Percentiles rank a stretch among this genome's conserved stretches.
These are phyloP conservation scores for Phanerochaete carnosa DNA, from an alignment of 768 basidiomycete species.

Conservation along the genomic window DNA sequence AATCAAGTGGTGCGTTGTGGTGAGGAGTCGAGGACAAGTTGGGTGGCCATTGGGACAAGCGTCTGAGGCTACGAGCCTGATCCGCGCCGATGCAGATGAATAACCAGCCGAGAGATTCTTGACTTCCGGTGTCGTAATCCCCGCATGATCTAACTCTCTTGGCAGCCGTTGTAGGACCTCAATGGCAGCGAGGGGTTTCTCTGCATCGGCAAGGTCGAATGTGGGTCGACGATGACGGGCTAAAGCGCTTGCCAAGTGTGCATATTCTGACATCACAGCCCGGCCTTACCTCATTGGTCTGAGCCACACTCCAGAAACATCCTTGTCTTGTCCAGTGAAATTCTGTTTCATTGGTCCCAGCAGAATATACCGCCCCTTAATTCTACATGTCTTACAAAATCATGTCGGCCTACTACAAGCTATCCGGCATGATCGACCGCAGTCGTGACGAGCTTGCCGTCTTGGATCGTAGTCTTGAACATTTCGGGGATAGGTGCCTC, in stretches of 20 bases:
- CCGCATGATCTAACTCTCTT: neutral
- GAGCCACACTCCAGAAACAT: too few species aligned
- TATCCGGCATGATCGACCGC: constrained; percentile 84
- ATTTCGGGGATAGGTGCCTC: constrained; percentile 95
- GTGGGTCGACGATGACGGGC: neutral
- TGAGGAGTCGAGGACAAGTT: neutral
- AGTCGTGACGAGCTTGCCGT: constrained; percentile 83
- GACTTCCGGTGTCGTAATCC: neutral
- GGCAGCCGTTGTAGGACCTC: neutral
- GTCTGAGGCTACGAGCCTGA: neutral
- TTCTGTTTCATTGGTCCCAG: neutral
- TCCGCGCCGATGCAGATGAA: neutral
- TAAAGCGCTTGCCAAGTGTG: neutral
- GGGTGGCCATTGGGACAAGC: neutral
- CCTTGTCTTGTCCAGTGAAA: neutral
- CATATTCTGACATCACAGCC: neutral
- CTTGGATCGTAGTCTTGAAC: constrained; percentile 79
- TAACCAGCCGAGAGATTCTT: neutral
- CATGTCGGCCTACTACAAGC: neutral
- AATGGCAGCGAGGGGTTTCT: neutral
- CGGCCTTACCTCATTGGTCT: too few species aligned
- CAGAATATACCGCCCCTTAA: neutral
- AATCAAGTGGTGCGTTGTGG: neutral
- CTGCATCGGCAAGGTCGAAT: neutral
- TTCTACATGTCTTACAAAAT: neutral